Conservation (phyloP, 2,329 filamentous ascomycete species). For the Aspergillus cejpii region DNA sequence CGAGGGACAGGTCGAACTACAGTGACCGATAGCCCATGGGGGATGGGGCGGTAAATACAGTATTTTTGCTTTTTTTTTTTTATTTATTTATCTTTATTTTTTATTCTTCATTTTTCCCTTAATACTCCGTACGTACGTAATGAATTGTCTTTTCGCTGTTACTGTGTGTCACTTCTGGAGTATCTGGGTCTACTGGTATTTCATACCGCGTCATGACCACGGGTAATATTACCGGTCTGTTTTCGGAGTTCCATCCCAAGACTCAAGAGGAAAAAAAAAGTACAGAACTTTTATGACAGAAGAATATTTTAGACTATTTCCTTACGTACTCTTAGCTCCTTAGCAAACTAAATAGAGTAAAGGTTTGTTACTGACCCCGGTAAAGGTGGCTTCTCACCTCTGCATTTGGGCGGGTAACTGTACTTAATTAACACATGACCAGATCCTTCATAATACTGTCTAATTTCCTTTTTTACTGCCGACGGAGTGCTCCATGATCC, state of each 20-base stretch:
- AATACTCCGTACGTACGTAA: too few relatives aligned
- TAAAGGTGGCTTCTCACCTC: not conserved
- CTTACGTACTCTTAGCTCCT: not conserved
- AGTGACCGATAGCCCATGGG: slow-evolving; percentile 9
- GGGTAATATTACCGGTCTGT: slow-evolving; percentile 26
- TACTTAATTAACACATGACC: not conserved
- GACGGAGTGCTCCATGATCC: too few relatives aligned
- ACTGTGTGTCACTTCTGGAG: slow-evolving; percentile 19
- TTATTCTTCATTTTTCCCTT: slow-evolving; percentile 11
- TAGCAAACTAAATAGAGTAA: slow-evolving; percentile 7
- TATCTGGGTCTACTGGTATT: slow-evolving; percentile 20
- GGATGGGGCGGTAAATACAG: slow-evolving; percentile 19
- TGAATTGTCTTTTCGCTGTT: slow-evolving; percentile 7
- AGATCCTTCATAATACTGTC: not conserved
- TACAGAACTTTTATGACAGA: slow-evolving; percentile 13
- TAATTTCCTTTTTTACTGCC: not conserved
- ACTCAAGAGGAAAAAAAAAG: slow-evolving; percentile 12
- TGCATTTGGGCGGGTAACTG: slow-evolving; percentile 7
- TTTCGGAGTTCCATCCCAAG: slow-evolving; percentile 22
- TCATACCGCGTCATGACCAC: slow-evolving; percentile 18
- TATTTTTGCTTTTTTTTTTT: slow-evolving; percentile 7
- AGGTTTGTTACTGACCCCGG: not conserved
- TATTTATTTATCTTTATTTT: slow-evolving; percentile 9
- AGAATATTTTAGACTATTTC: not conserved
- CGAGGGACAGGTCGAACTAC: slow-evolving; percentile 21